Base-by-base conservation (phyloP, 768 basidiomycete species). In the Trametes meyenii region DNA sequence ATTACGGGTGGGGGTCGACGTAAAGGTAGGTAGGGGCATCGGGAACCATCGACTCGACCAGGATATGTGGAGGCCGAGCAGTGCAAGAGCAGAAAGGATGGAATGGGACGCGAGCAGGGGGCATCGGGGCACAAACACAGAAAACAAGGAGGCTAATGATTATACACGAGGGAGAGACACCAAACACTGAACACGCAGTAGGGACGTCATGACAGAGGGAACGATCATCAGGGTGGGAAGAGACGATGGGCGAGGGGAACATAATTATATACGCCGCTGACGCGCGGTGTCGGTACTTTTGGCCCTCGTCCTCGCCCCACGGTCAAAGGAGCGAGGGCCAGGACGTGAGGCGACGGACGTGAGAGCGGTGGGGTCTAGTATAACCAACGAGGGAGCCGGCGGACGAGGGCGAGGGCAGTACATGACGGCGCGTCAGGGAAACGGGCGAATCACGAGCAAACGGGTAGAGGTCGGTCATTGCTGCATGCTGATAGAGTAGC, bases 61-160 rank as follows among this genome's bases (percentile, higher is more conserved):
- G 60, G 61, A 62, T 62, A 62, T 62, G 61, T 62, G 42, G 38
- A 55, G 44, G 61, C 56, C 61, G 61, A 62, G 61, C 54, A 43
- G 42, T 43, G 49, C 60, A 46, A 46, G 35, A 58, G 57, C 57
- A 58, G 49, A 50, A 39, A 58, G 49, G 57, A 58, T 49, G 57
- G 55, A 35, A 50, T 6, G 35, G 49, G 17, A 26, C 14, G 40
- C 33, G 14, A 33, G n/a, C 26, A 24, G 23, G 36, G 39, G 42
- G 17, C n/a, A 33, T 10, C 13, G 19, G 40, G n/a, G 26, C 2
- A 36, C 10, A 26, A 52, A 2, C 26, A 50, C 11, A 58, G 13
- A 50, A 19, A 23, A 2, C 24, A 39, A 6, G 33, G 12, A 48
- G 40, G 13, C 33, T 35, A 35, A 5, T 26, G 49, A 58, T 58